Evolutionary conservation across 306 rosid species (phyloP), one percentile per base, ranked within the genome.

Genomic region (Arachis hypogaea): DNA sequence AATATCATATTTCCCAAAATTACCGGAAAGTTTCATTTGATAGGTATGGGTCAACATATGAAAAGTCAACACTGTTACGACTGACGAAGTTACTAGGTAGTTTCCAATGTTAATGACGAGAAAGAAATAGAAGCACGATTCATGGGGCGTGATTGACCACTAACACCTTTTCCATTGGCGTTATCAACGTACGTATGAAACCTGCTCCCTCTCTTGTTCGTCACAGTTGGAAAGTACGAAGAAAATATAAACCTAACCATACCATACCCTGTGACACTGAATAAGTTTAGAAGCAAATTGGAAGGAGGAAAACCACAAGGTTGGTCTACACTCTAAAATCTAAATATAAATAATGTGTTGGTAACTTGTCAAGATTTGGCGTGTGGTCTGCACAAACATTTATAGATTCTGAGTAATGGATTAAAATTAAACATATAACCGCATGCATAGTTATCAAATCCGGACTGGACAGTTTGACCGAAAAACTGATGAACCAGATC

Each of bases 1-100:
- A 44, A 5, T 2, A 44, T 45, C 3, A 3, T 45, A 7, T 45
- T 45, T 7, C 3, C 10, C 10, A 45, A 7, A 46, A 46, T 46
- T 64, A 1, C 68, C 11, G 51, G 72, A 63, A 14, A 57, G 30
- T 41, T 82, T 68, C 69, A 55, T 64, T 3, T 46, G 57, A 14
- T 57, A 59, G 3, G 0, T 68, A 9, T 61, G 2, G 5, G 7
- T 9, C 12, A 43, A 5, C 28, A 22, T 9, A 12, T 6, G 64
- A 74, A 80, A 68, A 62, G 56, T 74, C 72, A 63, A 7, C 8
- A 81, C 28, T 52, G 14, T 4, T 11, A 51, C 41, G 6, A 30
- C 44, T 47, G 0, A 38, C 28, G 68, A 74, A 69, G 69, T 63
- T 73, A 56, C 85, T 47, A 55, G 66, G 85, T 46, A 55, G 63